These are phyloP conservation scores for Coffea canephora DNA, from an alignment of 257 asterid species.

Conservation along the genomic window DNA sequence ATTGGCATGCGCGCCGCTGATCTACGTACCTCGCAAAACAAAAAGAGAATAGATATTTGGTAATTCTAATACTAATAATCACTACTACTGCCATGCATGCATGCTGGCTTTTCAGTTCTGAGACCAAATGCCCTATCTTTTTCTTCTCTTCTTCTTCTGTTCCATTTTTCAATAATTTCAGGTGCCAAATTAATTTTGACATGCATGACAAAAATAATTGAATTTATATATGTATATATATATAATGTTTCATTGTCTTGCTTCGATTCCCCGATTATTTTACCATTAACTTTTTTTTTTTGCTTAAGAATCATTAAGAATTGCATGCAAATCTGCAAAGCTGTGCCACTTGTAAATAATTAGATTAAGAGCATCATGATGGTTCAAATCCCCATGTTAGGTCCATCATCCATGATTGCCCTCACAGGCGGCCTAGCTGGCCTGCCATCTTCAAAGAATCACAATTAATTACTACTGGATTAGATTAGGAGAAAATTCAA, in stretches of 20 bases:
- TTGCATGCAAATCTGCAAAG: conserved; percentile 7
- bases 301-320: neutral
- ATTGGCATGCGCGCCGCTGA: conserved; percentile 4
- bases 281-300: neutral
- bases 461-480: neutral
- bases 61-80: too few species aligned
- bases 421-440: conserved; percentile 10
- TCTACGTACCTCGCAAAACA: too few species aligned
- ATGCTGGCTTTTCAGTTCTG: too few species aligned
- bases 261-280: neutral
- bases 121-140: too few species aligned
- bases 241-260: too few species aligned
- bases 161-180: too few species aligned
- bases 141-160: too few species aligned
- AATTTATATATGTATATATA: too few species aligned
- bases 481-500: neutral
- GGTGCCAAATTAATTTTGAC: too few species aligned
- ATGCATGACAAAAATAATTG: too few species aligned
- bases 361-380: conserved; percentile 10
- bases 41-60: too few species aligned
- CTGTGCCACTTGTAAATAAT: neutral
- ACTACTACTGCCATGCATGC: too few species aligned
- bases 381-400: conserved; percentile 27
- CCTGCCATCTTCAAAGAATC: conserved; percentile 16
- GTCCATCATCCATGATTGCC: conserved; percentile 19